Evolutionary conservation across 495 filamentous ascomycete genomes (phyloP), one percentile per base, ranked within the genome.

Genomic region (Trichoderma asperelloides): DNA sequence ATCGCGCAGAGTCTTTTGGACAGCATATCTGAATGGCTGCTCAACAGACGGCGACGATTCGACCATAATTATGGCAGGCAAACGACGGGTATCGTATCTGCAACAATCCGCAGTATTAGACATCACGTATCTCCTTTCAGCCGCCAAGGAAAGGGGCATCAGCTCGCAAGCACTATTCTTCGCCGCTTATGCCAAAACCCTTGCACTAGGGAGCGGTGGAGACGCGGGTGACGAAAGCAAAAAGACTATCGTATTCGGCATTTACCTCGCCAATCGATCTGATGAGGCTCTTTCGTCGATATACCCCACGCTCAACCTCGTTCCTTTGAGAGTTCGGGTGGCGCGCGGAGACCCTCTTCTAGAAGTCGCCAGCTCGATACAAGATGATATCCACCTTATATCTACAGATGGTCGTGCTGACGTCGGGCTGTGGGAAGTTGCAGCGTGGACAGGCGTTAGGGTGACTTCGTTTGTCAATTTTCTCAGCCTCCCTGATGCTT

Each of bases 381-480:
- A 83, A 41, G 68, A 66, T 8, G 79, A 82, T 65, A 64, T 84
- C 2, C 65, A 78, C 13, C 66, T 69, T 8, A 79, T 84, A 37
- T 74, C 76, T 0, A 69, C 67, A 6, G 70, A 72, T 0, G 70
- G 68, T 3, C 77, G 78, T 66, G 66, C 73, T 3, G 72, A 72
- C 7, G 81, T 75, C 12, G 75, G 78, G 16, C 68, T 84, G 2
- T 84, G 82, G 82, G 82, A 84, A 68, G 75, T 84, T 15, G 69
- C 76, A 49, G 69, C 75, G 12, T 82, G 81, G 80, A 84, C 81
- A 9, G 81, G 81, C 0, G 57, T 83, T 23, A 69, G 68, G 64
- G 71, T 84, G 6, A 74, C 81, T 66, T 77, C 76, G 7, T 85
- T 82, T 73, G 84, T 87, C 57, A 88, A 88, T 69, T 86, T 87